Percentiles rank a stretch among this genome's conserved stretches.
phyloP scores from a whole-genome alignment of 805 yeast genomes.

The Candida germanica region DNA sequence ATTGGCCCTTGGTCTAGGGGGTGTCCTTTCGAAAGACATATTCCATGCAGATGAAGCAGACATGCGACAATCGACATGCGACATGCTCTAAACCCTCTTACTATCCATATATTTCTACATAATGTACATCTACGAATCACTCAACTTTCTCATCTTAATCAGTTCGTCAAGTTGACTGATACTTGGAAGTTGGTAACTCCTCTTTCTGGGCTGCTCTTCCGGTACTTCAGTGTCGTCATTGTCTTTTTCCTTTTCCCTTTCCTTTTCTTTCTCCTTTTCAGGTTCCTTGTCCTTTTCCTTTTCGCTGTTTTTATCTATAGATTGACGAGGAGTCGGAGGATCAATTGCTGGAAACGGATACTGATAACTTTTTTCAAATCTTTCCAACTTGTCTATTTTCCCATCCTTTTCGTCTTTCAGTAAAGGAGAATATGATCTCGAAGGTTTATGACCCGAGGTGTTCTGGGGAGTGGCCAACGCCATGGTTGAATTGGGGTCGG shows the following conservation, averaged over 20 bases:
- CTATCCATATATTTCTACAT: no score
- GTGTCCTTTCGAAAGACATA: no score
- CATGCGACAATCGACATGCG: no score
- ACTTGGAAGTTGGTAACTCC: conserved; percentile 7
- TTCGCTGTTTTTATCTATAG: conserved; percentile 1
- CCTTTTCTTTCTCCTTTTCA: neutral
- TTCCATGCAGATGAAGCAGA: no score
- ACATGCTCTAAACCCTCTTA: no score
- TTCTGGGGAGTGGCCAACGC: conserved; percentile 3
- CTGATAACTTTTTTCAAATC: conserved; percentile 3
- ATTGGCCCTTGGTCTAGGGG: no score
- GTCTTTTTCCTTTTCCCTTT: neutral
- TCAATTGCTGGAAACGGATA: conserved; percentile 11
- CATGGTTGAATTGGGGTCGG: conserved; percentile 6
- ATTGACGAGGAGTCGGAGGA: conserved; percentile 14
- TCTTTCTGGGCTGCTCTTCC: conserved; percentile 1
- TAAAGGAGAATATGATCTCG: conserved; percentile 12
- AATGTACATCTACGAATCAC: no score
- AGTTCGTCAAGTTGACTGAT: conserved; percentile 9
- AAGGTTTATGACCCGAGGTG: conserved; percentile 5
- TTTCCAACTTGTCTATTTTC: conserved; percentile 5
- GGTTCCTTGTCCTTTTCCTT: neutral
- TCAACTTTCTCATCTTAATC: conserved; percentile 6
- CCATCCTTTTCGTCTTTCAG: conserved; percentile 8
- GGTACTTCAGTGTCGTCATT: neutral